A percentile compares a stretch with the other conserved stretches of the same genome.
These are phyloP conservation scores for Wickerhamomyces tratensis DNA, from an alignment of 805 yeast genomes.

Conservation along the genomic window DNA sequence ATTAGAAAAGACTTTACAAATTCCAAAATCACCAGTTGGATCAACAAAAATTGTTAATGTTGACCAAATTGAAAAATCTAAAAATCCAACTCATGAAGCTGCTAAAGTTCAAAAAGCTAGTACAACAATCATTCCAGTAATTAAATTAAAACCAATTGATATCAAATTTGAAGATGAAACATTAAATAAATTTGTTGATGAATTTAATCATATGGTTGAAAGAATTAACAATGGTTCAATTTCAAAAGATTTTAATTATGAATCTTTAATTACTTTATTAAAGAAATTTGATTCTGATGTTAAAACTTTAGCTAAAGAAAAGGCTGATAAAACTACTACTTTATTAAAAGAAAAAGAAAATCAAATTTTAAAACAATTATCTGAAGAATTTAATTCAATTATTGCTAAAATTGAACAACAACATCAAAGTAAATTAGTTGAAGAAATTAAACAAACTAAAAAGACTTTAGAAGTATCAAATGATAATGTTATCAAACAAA, in stretches of 20 bases:
- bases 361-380: constrained; percentile 47
- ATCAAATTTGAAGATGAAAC: constrained; percentile 20
- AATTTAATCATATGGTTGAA: constrained; percentile 14
- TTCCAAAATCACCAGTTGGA: constrained; percentile 30
- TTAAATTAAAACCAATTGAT: constrained; percentile 21
- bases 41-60: constrained; percentile 22
- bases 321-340: constrained; percentile 4
- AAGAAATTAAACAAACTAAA: constrained; percentile 62
- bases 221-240: constrained; percentile 15
- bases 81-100: constrained; percentile 1
- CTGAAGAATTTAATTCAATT: constrained; percentile 52
- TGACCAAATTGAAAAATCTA: constrained; percentile 9
- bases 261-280: constrained; percentile 7
- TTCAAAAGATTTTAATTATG: constrained; percentile 6
- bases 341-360: constrained; percentile 33
- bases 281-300: constrained; percentile 13
- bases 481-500: constrained; percentile 58
- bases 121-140: neutral
- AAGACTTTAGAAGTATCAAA: constrained; percentile 60
- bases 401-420: constrained; percentile 50
- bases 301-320: constrained; percentile 5
- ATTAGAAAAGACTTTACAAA: constrained; percentile 27
- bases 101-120: constrained; percentile 6
- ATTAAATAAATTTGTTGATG: constrained; percentile 13
- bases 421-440: constrained; percentile 44